Evolutionary conservation across 345 rosid species (phyloP), one percentile per base, ranked within the genome.

Genomic region (Fremontodendron californicum): DNA sequence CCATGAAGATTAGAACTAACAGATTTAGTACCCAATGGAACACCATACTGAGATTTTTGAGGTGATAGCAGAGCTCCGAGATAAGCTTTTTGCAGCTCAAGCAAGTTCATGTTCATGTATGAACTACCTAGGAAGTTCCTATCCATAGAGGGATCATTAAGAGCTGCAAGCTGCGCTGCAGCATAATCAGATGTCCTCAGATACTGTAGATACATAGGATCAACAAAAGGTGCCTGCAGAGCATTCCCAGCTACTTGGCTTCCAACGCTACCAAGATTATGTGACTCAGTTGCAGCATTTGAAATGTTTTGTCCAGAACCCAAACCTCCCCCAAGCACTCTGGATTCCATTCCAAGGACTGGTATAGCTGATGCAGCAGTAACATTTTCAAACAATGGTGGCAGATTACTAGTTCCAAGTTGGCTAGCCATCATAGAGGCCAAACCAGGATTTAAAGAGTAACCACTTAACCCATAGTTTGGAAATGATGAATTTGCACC

Each of bases 341-440:
- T 86, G 0, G 92, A 80, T 71, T 94, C 95, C 84, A 90, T 70
- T 80, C 93, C 94, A 69, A 89, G 84, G 37, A 75, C 79, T 27
- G 82, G 90, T 86, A 89, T 54, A 75, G 89, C 85, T 6, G 91
- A 85, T 39, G 90, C 90, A 2, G 93, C 87, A 35, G 94, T 84
- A 81, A 83, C 88, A 89, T 91, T 90, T 54, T 90, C 97, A 86
- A 81, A 93, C 67, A 85, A 80, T 37, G 92, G 91, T 13, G 97
- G 89, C 57, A 82, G 78, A 83, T 79, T 90, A 75, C 85, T 84
- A 35, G 73, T 76, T 49, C 92, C 92, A 65, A 90, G 83, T 66
- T 94, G 98, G 83, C 84, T 79, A 61, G 88, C 88, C 87, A 91
- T 84, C 87, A 85, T 77, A 60, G 96, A 86, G 37, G 89, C 83